A percentile compares a stretch with the other conserved stretches of the same genome.
Evolutionary conservation across 1,284 basidiomycete species (phyloP).

Genomic region (Ustilago vetiveriae): DNA sequence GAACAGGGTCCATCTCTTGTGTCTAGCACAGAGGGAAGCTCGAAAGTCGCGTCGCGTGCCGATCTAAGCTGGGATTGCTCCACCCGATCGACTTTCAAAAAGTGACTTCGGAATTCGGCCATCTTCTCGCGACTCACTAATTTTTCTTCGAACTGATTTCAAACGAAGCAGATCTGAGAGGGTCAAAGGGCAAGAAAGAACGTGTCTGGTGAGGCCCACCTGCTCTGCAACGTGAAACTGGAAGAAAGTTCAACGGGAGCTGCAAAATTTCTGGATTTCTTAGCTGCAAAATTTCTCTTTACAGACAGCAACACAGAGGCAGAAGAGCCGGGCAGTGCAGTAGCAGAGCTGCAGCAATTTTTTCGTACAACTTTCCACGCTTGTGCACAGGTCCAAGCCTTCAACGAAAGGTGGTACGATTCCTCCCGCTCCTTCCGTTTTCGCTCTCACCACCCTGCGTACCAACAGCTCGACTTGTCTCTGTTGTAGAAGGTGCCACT

Average conservation of each 20-base stretch:
- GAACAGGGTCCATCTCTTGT: no score
- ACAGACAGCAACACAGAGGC: background rate
- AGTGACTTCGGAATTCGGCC: no score
- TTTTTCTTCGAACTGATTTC: slow-evolving; percentile 13
- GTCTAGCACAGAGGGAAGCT: no score
- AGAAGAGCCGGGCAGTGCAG: background rate
- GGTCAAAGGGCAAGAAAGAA: slow-evolving; percentile 1
- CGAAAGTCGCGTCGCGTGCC: slow-evolving; percentile 28
- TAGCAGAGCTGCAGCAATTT: background rate
- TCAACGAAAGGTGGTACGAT: no score
- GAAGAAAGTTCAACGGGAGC: slow-evolving; percentile 13
- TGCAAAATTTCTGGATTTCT: slow-evolving; percentile 3
- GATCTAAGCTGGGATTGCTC: background rate
- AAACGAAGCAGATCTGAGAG: slow-evolving; percentile 12
- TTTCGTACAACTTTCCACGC: no score
- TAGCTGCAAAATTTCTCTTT: background rate
- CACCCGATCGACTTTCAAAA: no score
- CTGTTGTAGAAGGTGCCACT: background rate
- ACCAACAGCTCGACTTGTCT: slow-evolving; percentile 16
- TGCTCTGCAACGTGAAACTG: background rate
- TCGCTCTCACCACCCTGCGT: slow-evolving; percentile 13
- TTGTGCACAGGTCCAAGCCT: no score
- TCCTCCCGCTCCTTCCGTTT: no score
- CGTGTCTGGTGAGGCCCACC: background rate
- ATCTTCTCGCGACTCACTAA: no score